Percentiles rank a stretch among this genome's conserved stretches.
Conservation (phyloP, 2,329 filamentous ascomycete genomes). For the Penicillium sp. region DNA sequence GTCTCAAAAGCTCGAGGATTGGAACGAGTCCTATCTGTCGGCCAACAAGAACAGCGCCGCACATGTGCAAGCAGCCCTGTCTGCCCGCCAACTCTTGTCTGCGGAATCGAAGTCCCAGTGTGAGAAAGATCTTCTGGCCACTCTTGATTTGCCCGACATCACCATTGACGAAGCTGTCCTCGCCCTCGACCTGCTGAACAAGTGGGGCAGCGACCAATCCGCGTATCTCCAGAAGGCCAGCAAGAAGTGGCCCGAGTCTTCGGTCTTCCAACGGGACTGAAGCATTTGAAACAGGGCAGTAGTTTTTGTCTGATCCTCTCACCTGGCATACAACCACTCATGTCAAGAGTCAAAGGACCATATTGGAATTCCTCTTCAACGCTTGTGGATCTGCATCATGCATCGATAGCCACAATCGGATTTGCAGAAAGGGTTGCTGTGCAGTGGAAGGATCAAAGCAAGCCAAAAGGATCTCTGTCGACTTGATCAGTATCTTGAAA, state of each 20-base stretch:
- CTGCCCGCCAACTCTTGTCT: slow-evolving; percentile 54
- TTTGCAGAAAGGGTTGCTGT: no score
- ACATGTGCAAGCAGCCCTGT: slow-evolving; percentile 60
- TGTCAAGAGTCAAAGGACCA: no score
- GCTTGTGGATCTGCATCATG: no score
- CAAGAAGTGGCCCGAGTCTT: slow-evolving; percentile 39
- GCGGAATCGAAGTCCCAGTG: slow-evolving; percentile 50
- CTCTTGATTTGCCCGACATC: slow-evolving; percentile 49
- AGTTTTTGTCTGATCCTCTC: no score
- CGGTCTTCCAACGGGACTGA: slow-evolving; percentile 31
- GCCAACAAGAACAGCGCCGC: slow-evolving; percentile 57
- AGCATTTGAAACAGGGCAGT: background rate
- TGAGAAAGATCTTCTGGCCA: slow-evolving; percentile 59
- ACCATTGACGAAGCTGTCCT: slow-evolving; percentile 53
- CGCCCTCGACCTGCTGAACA: slow-evolving; percentile 48
- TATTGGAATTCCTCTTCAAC: no score
- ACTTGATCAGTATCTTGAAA: no score
- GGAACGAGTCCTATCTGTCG: slow-evolving; percentile 61
- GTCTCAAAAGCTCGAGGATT: slow-evolving; percentile 52
- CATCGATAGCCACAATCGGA: no score
- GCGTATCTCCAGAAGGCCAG: slow-evolving; percentile 44
- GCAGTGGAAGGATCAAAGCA: no score
- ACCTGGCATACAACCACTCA: no score
- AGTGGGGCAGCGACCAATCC: slow-evolving; percentile 50
- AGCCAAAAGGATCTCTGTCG: no score